Evolutionary conservation across 371 early-diverging fungal genomes (phyloP), one percentile per base, ranked within the genome.

Genomic region (Aphelidium insulamus): DNA sequence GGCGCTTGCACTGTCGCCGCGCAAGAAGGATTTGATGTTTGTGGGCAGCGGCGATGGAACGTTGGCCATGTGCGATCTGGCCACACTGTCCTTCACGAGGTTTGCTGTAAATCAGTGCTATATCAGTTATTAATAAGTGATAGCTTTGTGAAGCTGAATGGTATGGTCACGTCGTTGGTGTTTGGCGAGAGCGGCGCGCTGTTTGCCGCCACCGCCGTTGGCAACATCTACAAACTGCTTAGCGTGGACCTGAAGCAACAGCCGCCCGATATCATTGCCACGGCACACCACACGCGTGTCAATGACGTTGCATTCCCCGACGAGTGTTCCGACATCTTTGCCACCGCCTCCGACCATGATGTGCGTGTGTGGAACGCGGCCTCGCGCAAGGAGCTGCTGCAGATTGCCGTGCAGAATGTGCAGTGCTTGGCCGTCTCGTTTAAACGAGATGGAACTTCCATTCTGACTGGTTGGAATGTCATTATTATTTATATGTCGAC

Each of bases 41-140:
- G 57, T 57, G 4, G 64, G 64, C 17, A 44, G 57, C 30, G 64
- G 64, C 18, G 62, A 61, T 25, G 64, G 64, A 0, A 57, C 49
- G 14, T 44, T 64, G 26, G 54, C 64, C 1, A n/a, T n/a, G n/a
- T n/a, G n/a, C n/a, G n/a, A n/a, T n/a, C n/a, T n/a, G n/a, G n/a
- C n/a, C n/a, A n/a, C n/a, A n/a, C n/a, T n/a, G n/a, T n/a, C n/a
- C n/a, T n/a, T n/a, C n/a, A n/a, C n/a, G n/a, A n/a, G n/a, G n/a
- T n/a, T n/a, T n/a, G n/a, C n/a, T n/a, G n/a, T n/a, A n/a, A n/a
- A n/a, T n/a, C n/a, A n/a, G n/a, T n/a, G n/a, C n/a, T n/a, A n/a
- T n/a, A n/a, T n/a, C n/a, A n/a, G n/a, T n/a, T n/a, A n/a, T n/a
- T n/a, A n/a, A n/a, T n/a, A n/a, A n/a, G n/a, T 17, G 21, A 12